Evolutionary conservation across 2,329 filamentous ascomycete genomes (phyloP).

Genomic region (Pezicula rhizophila): DNA sequence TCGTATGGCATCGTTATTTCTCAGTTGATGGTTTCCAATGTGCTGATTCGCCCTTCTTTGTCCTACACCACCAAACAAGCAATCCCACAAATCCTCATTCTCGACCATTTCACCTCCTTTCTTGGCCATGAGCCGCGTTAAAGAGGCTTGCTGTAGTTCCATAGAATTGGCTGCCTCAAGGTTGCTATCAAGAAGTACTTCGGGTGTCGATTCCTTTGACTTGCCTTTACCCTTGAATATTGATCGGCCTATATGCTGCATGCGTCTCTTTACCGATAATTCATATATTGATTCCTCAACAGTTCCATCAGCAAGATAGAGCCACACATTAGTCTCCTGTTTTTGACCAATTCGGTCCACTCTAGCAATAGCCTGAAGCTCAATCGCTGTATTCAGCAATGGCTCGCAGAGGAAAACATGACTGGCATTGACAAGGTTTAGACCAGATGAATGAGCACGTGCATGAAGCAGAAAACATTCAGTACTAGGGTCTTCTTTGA

Average conservation of each 20-base stretch:
- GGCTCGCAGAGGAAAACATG: conserved; percentile 95
- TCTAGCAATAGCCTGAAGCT: conserved; percentile 89
- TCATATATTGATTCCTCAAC: conserved; percentile 91
- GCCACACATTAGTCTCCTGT: conserved; percentile 85
- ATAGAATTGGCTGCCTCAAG: conserved; percentile 81
- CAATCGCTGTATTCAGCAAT: conserved; percentile 85
- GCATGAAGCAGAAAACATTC: conserved; percentile 89
- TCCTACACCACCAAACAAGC: conserved; percentile 62
- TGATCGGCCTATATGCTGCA: conserved; percentile 65
- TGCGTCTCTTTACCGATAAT: conserved; percentile 70
- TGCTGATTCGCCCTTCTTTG: conserved; percentile 8
- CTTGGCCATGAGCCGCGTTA: conserved; percentile 66
- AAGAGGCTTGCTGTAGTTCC: conserved; percentile 68
- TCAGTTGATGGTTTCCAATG: conserved; percentile 7
- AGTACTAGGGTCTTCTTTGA: conserved; percentile 65
- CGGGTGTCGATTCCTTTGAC: conserved; percentile 34
- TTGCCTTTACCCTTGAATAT: conserved; percentile 29
- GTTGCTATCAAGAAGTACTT: conserved; percentile 48
- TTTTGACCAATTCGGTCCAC: conserved; percentile 92
- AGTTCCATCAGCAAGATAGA: conserved; percentile 85
- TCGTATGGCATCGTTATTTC: conserved; percentile 17
- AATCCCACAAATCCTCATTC: conserved; percentile 78
- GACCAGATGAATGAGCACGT: conserved; percentile 77
- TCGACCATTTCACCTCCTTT: conserved; percentile 74
- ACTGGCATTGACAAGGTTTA: conserved; percentile 88